phyloP scores from a whole-genome alignment of 352 stramenopile species.

The Plasmopara muralis region DNA sequence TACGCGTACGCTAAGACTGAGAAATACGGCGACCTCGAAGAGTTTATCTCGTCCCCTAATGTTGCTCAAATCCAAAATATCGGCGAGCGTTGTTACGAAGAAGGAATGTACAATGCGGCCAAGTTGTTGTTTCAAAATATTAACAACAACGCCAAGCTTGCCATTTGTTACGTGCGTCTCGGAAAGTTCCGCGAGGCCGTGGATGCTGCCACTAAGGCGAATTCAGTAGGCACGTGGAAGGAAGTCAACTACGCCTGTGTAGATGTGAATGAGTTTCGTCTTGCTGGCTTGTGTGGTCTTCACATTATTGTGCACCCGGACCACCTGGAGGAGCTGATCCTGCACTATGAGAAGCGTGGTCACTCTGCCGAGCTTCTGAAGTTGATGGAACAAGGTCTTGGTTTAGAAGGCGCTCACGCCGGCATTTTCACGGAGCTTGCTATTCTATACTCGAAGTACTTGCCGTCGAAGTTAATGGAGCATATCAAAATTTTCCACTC shows the following conservation, averaged over 20 bases:
- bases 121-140: conserved; percentile 99
- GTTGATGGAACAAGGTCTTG: conserved; percentile 98
- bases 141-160: conserved; percentile 99
- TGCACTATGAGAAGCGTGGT: conserved; percentile 97
- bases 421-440: conserved; percentile 99
- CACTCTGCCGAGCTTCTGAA: conserved; percentile 95
- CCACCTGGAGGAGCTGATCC: conserved; percentile 99
- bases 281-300: conserved; percentile 96
- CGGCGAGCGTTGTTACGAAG: conserved; percentile 96
- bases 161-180: conserved; percentile 98
- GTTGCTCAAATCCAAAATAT: conserved; percentile 99
- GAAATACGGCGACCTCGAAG: conserved; percentile 97
- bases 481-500: conserved; percentile 99
- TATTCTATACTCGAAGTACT: conserved; percentile 99
- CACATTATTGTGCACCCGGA: conserved; percentile 99
- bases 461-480: conserved; percentile 99
- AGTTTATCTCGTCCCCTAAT: conserved; percentile 99
- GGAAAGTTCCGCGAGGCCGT: conserved; percentile 99
- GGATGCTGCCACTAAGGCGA: conserved; percentile 98
- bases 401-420: conserved; percentile 97
- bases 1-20: conserved; percentile 99
- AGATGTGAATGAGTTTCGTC: conserved; percentile 96
- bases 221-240: conserved; percentile 99
- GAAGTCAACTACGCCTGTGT: conserved; percentile 99
- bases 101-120: conserved; percentile 98